A percentile compares a stretch with the other conserved stretches of the same genome.
Evolutionary conservation across 2,329 filamentous ascomycete species (phyloP).

Genomic region (Clarireedia monteithiana): DNA sequence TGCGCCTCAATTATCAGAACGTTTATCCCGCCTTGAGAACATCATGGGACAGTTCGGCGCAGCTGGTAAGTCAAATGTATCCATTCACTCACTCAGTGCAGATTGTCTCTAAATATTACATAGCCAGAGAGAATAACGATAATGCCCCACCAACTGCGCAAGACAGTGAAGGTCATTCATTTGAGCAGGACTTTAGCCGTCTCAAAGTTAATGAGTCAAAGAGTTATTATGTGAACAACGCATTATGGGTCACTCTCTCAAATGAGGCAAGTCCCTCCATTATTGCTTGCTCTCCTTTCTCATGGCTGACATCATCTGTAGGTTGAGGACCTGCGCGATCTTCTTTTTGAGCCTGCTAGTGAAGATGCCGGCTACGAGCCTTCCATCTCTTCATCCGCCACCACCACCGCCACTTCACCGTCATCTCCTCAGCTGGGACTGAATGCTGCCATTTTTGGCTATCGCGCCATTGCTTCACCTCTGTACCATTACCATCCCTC

Average conservation of each 20-base stretch:
- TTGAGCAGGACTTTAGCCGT: not conserved
- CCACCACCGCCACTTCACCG: not conserved
- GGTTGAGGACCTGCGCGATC: not conserved
- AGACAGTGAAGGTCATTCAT: not conserved
- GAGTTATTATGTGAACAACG: not conserved
- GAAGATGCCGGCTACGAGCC: not conserved
- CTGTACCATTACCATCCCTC: not conserved
- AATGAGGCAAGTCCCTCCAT: not conserved
- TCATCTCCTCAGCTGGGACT: not conserved
- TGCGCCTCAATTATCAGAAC: not conserved
- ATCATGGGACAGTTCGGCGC: not conserved
- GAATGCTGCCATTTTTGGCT: not conserved
- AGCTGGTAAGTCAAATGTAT: not conserved
- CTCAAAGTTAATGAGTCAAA: not conserved
- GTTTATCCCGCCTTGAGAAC: not conserved
- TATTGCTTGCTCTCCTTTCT: not conserved
- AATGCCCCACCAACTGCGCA: not conserved
- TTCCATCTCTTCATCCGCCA: not conserved
- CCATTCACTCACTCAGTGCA: not conserved
- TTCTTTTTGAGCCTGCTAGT: not conserved
- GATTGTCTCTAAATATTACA: not conserved
- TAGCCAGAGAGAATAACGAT: not conserved
- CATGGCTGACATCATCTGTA: not conserved
- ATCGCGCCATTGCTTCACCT: not conserved
- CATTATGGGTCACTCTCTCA: not conserved